Evolutionary conservation across 352 stramenopile species (phyloP).

Genomic region (Globisporangium okanoganense): DNA sequence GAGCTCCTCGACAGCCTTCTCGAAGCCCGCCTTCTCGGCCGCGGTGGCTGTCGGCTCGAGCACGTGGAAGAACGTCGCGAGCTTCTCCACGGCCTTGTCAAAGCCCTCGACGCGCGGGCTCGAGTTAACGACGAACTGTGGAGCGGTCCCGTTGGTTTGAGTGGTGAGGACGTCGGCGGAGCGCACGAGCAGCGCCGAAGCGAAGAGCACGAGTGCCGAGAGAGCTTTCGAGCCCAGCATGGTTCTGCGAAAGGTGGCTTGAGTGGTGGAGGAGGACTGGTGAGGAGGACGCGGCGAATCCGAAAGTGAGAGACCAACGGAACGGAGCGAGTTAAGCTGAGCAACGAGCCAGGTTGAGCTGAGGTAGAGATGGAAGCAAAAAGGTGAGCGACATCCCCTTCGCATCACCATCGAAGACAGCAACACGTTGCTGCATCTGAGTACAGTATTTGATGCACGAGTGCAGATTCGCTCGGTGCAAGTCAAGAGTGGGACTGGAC

Average conservation of each 20-base stretch:
- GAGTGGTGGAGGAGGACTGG: not conserved
- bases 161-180: not conserved
- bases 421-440: not conserved
- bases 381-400: not conserved
- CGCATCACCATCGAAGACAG: not conserved
- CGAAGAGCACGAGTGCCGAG: not conserved
- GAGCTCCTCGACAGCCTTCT: conserved; percentile 22
- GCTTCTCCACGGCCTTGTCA: conserved; percentile 14
- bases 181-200: not conserved
- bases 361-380: not conserved
- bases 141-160: not conserved
- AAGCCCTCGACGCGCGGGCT: conserved; percentile 10
- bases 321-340: not conserved
- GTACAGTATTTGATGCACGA: not conserved
- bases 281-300: not conserved
- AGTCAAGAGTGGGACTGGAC: not conserved
- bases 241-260: not conserved
- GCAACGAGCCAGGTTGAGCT: not conserved
- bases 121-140: not conserved
- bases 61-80: conserved; percentile 12
- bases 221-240: conserved; percentile 9
- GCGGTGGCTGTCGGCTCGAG: conserved; percentile 8
- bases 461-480: not conserved
- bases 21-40: conserved; percentile 14
- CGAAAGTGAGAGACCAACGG: conserved; percentile 2